Percentiles rank a stretch among this genome's conserved stretches.
These are phyloP conservation scores for Phyllosticta citriasiana DNA, from an alignment of 2,329 filamentous ascomycete genomes.

Conservation along the genomic window DNA sequence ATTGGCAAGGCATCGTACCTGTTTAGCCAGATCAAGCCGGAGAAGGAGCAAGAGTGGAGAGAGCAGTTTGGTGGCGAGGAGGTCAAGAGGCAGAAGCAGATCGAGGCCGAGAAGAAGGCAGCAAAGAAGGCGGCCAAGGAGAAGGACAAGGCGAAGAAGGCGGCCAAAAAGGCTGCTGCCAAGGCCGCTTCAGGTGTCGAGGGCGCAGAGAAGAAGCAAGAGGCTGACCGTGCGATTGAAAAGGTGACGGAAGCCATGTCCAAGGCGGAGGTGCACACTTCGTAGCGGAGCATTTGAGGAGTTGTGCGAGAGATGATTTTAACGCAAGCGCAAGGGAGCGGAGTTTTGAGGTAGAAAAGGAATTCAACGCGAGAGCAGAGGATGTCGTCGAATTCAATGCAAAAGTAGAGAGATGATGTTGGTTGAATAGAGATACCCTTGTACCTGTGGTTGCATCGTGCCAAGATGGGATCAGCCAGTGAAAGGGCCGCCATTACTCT, in stretches of 20 bases:
- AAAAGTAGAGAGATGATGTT: not conserved
- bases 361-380: not conserved
- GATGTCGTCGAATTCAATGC: constrained; percentile 6
- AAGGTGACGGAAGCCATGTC: constrained; percentile 10
- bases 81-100: constrained; percentile 57
- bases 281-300: not conserved
- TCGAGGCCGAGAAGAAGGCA: constrained; percentile 38
- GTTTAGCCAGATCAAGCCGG: constrained; percentile 72
- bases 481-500: constrained; percentile 3
- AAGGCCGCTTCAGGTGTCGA: constrained; percentile 28
- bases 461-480: constrained; percentile 3
- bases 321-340: not conserved
- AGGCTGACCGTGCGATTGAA: constrained; percentile 9
- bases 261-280: constrained; percentile 11
- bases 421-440: constrained; percentile 1
- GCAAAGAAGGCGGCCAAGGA: constrained; percentile 56
- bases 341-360: not conserved
- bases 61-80: constrained; percentile 61
- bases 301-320: not conserved
- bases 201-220: constrained; percentile 10
- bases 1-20: constrained; percentile 72
- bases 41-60: constrained; percentile 77
- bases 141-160: constrained; percentile 44
- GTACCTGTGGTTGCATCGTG: not conserved
- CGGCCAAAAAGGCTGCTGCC: constrained; percentile 42